phyloP scores from a whole-genome alignment of 306 rosid species.

The Mucuna pruriens region DNA sequence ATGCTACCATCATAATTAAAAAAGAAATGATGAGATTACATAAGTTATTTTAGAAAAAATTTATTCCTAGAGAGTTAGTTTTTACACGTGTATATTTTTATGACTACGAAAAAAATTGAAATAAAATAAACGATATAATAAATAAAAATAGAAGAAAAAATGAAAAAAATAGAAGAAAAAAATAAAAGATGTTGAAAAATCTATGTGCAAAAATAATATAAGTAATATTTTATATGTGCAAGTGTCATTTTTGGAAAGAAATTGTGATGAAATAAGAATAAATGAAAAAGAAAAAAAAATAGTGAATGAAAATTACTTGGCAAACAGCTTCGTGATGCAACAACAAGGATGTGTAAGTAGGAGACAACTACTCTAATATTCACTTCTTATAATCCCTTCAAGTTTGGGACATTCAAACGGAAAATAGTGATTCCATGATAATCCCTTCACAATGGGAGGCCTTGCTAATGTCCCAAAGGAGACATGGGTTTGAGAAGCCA shows the following conservation, averaged over 20 bases:
- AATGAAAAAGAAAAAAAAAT: neutral
- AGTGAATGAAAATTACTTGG: slow-evolving; percentile 43
- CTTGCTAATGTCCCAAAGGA: neutral
- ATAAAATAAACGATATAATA: no score
- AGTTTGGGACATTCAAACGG: neutral
- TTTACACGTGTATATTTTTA: no score
- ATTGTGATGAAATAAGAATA: neutral
- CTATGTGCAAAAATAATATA: no score
- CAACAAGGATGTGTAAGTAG: slow-evolving; percentile 54
- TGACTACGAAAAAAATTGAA: no score
- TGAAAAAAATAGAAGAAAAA: no score
- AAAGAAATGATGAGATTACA: no score
- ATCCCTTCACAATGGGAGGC: neutral
- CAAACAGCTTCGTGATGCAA: slow-evolving; percentile 68
- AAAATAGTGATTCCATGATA: neutral
- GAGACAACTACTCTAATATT: no score
- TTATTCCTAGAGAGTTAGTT: no score
- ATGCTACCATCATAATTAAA: no score
- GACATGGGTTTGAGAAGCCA: neutral
- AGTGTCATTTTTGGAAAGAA: neutral
- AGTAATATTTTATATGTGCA: neutral
- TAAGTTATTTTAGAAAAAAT: no score
- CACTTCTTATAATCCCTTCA: neutral
- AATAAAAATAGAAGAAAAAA: no score
- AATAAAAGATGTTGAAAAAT: no score